Base-by-base conservation (phyloP, 306 rosid genomes). In the Vicia sativa region DNA sequence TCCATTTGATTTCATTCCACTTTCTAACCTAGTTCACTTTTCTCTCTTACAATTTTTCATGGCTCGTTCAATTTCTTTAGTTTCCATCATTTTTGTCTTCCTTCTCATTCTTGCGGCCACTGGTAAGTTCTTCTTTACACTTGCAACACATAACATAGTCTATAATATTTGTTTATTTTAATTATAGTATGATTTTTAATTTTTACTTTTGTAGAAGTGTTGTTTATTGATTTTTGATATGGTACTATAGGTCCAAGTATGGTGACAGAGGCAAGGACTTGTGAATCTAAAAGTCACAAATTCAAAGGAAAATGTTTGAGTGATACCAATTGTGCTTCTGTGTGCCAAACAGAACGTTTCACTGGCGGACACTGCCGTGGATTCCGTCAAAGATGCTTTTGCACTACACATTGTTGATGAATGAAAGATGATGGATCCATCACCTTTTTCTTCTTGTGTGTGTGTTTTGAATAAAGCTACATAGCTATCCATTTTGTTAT, bases 321-420 rank as follows among this genome's bases (percentile, higher is more conserved):
- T 25, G 48, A 53, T n/a, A 59, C 37, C 28, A 85, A 85, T 35
- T 87, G 95, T 31, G 87, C 70, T 2, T 4, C 69, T 21, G 74
- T 87, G 16, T 87, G 93, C 68, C 55, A 72, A 23, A 74, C 80
- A 0, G 93, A 87, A 72, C 80, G 79, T 45, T 87, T 85, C 56
- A 45, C 13, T 0, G 83, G 78, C 7, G 90, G 95, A 13, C 48
- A 75, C 5, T 87, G 95, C 74, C 85, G 79, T 9, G 95, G 95
- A 31, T 69, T 85, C 34, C 85, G 88, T 42, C 87, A 84, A 28
- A 74, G 87, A 18, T 87, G 95, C 78, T 77, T 79, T 70, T 87
- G 95, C 78, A 79, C 75, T 13, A 83, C 41, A 52, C 77, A 50
- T 4, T 75, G 79, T 52, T 72, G 12, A 52, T 10, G n/a, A 14